Conservation (phyloP, 805 yeast species). For the Ogataea nonfermentans region DNA sequence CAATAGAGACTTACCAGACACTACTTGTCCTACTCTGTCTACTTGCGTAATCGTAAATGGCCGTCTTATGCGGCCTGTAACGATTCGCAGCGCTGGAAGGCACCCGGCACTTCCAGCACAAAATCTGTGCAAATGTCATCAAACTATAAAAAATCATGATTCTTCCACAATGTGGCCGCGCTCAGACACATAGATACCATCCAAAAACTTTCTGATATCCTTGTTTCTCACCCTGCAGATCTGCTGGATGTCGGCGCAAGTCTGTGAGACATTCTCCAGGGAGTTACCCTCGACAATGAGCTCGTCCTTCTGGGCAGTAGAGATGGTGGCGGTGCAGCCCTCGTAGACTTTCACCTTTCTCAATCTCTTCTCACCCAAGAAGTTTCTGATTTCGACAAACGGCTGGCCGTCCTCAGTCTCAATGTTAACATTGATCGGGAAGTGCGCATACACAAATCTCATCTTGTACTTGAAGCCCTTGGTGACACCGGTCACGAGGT, state of each 20-base stretch:
- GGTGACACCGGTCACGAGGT: constrained; percentile 98
- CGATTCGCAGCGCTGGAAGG: constrained; percentile 34
- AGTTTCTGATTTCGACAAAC: constrained; percentile 95
- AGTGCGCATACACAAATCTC: constrained; percentile 99
- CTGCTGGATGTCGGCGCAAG: constrained; percentile 98
- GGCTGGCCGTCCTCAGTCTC: constrained; percentile 72
- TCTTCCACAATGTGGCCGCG: constrained; percentile 78
- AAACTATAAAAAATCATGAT: constrained; percentile 10
- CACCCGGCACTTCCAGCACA: constrained; percentile 29
- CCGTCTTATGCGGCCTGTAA: constrained; percentile 33
- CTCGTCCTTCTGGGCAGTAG: constrained; percentile 91
- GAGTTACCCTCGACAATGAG: constrained; percentile 92
- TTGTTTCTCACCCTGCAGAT: constrained; percentile 98
- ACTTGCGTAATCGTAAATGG: constrained; percentile 36
- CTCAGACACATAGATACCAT: constrained; percentile 99
- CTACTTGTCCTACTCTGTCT: constrained; percentile 1
- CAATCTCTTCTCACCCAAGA: constrained; percentile 98
- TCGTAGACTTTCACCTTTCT: constrained; percentile 82
- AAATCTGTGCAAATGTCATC: constrained; percentile 9
- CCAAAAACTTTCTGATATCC: constrained; percentile 99
- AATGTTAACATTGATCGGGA: constrained; percentile 98
- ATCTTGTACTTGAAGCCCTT: constrained; percentile 99
- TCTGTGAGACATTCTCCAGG: constrained; percentile 94
- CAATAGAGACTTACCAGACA: constrained; percentile 1
- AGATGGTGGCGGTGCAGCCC: constrained; percentile 84